Evolutionary conservation across 306 rosid species (phyloP).

Genomic region (Vigna trinervia): DNA sequence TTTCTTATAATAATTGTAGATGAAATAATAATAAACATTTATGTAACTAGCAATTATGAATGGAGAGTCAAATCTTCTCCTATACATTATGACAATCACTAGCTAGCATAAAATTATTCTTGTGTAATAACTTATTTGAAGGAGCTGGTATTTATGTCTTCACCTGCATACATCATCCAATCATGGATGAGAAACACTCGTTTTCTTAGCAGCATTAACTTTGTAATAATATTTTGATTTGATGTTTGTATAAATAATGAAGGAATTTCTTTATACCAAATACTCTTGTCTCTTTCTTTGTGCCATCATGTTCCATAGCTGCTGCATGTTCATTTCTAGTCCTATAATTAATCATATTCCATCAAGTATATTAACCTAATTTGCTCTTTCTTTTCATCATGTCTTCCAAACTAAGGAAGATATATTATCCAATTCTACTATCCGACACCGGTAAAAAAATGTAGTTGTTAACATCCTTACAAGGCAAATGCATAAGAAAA

Average conservation of each 20-base stretch:
- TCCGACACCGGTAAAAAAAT: background rate
- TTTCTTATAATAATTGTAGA: too few relatives aligned
- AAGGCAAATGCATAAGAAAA: background rate
- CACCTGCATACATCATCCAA: constrained; percentile 38
- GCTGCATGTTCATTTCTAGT: constrained; percentile 1
- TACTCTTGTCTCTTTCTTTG: constrained; percentile 30
- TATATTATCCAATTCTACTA: background rate
- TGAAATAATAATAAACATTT: background rate
- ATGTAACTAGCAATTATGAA: background rate
- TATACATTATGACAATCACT: background rate
- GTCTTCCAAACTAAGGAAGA: constrained; percentile 2
- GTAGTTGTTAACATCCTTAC: background rate
- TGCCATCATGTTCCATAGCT: constrained; percentile 9
- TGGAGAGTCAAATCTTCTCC: background rate
- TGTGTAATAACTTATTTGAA: background rate
- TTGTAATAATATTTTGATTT: constrained; percentile 6
- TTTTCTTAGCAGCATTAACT: constrained; percentile 19
- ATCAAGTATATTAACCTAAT: constrained; percentile 25
- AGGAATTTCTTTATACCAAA: constrained; percentile 12
- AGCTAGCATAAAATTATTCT: background rate
- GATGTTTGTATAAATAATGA: constrained; percentile 11
- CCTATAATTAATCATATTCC: constrained; percentile 14
- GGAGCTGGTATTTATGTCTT: constrained; percentile 29
- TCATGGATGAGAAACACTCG: constrained; percentile 8
- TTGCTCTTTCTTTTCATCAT: constrained; percentile 29